Base-by-base conservation (phyloP, 768 basidiomycete genomes). In the Agrocybe pediades region DNA sequence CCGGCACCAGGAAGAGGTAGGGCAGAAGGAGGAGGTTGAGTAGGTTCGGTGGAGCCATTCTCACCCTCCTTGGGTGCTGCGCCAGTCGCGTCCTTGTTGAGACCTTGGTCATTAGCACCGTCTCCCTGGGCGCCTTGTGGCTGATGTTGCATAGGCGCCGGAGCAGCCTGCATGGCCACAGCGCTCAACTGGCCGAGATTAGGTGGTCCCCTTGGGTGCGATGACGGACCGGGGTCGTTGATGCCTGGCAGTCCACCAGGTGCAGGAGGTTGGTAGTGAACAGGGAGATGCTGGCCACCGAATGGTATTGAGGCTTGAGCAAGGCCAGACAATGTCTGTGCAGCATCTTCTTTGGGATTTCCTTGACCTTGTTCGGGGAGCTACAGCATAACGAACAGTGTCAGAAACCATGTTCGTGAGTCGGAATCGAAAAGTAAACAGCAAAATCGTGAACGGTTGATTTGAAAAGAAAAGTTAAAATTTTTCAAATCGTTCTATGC, bases 141-240 rank as follows among this genome's bases (percentile, higher is more conserved):
- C 42, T 53, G 58, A 20, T 55, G 61, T 44, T 63, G 64, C 17
- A 65, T 59, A 15, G 65, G 44, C 27, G 63, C 68, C 33, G 76
- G 73, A 13, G 73, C 61, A 6, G 78, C 73, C 51, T 79, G 79
- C 64, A 82, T 74, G 0, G 77, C 80, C 17, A 79, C 79, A 0
- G 79, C 78, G 27, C 80, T 79, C 55, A 85, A 70, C 49, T 85
- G 85, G 11, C 82, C 83, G 1, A 86, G 72, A 52, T 80, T 82
- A 4, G 86, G 86, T 2, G 86, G 86, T 0, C 86, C 86, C 5
- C 82, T 80, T 4, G 85, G 86, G 60, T 87, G 87, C 0, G 85
- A 85, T 3, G 86, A 87, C n/a, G 86, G 85, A 7, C 87, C 86
- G 2, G 86, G 84, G 55, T 88, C 86, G 29, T 79, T 80, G 44